These are phyloP conservation scores for Moesziomyces antarcticus DNA, from an alignment of 1,284 basidiomycete species.

Conservation along the genomic window DNA sequence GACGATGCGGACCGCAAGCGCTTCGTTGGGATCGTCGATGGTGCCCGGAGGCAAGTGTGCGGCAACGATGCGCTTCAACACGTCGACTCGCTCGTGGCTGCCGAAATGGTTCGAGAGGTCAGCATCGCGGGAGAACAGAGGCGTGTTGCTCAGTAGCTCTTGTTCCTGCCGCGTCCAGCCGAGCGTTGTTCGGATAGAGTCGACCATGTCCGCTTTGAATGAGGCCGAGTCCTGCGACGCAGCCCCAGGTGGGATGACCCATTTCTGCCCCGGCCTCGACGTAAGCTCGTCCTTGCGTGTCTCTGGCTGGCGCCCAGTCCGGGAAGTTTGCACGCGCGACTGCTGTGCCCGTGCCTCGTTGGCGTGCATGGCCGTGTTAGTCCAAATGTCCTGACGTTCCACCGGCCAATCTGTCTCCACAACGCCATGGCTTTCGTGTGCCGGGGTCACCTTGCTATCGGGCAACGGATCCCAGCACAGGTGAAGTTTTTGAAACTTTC, in stretches of 20 bases:
- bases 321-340: slow-evolving; percentile 8
- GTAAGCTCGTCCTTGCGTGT: background rate
- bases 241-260: slow-evolving; percentile 15
- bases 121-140: background rate
- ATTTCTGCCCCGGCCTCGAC: background rate
- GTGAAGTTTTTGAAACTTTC: slow-evolving; percentile 15
- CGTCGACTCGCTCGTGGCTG: background rate
- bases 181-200: slow-evolving; percentile 29
- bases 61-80: slow-evolving; percentile 4
- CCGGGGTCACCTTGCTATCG: too few relatives aligned
- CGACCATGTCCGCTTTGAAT: slow-evolving; percentile 35
- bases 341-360: slow-evolving; percentile 30
- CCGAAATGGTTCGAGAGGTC: slow-evolving; percentile 7
- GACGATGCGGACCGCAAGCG: slow-evolving; percentile 14
- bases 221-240: slow-evolving; percentile 20
- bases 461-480: slow-evolving; percentile 39
- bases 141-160: slow-evolving; percentile 12
- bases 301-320: background rate
- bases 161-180: slow-evolving; percentile 43
- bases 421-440: background rate
- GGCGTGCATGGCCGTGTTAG: slow-evolving; percentile 39
- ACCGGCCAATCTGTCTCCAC: slow-evolving; percentile 39
- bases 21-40: slow-evolving; percentile 1
- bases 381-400: slow-evolving; percentile 58
- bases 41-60: slow-evolving; percentile 1